Evolutionary conservation across 2,329 filamentous ascomycete genomes (phyloP).

Genomic region (Dactylellina sp.): DNA sequence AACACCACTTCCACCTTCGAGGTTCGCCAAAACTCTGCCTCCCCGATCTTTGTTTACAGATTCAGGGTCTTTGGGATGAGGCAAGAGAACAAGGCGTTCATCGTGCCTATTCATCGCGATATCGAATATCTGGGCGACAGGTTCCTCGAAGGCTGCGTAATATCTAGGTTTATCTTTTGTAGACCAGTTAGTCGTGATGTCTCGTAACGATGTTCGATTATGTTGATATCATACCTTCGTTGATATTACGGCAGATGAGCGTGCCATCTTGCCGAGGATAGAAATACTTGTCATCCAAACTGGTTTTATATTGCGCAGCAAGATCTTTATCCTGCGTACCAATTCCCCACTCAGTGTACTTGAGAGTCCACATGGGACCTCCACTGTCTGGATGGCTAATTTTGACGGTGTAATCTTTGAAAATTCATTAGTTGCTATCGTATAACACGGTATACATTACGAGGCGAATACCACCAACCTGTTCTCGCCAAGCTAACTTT

Average conservation of each 20-base stretch:
- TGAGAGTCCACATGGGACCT: constrained; percentile 84
- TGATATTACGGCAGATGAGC: constrained; percentile 32
- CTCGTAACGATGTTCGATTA: not conserved
- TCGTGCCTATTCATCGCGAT: constrained; percentile 79
- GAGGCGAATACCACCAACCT: constrained; percentile 5
- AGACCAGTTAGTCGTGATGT: constrained; percentile 64
- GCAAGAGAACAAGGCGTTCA: constrained; percentile 80
- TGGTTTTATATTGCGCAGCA: constrained; percentile 80
- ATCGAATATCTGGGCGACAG: constrained; percentile 89
- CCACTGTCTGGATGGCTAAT: constrained; percentile 81
- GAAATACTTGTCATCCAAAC: constrained; percentile 88
- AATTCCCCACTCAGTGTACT: constrained; percentile 92
- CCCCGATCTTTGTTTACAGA: constrained; percentile 67
- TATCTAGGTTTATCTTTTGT: constrained; percentile 64
- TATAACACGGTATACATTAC: not conserved
- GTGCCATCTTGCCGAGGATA: constrained; percentile 85
- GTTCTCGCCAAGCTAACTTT: constrained; percentile 49
- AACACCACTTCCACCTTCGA: constrained; percentile 45
- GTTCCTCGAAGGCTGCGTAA: constrained; percentile 76
- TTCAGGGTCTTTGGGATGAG: constrained; percentile 79
- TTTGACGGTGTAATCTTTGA: constrained; percentile 85
- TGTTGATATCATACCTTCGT: constrained; percentile 67
- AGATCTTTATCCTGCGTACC: constrained; percentile 93
- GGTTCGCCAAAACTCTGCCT: constrained; percentile 70
- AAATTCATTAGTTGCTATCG: not conserved